These are phyloP conservation scores for Penicillium bialowiezense DNA, from an alignment of 495 filamentous ascomycete genomes.

Conservation along the genomic window DNA sequence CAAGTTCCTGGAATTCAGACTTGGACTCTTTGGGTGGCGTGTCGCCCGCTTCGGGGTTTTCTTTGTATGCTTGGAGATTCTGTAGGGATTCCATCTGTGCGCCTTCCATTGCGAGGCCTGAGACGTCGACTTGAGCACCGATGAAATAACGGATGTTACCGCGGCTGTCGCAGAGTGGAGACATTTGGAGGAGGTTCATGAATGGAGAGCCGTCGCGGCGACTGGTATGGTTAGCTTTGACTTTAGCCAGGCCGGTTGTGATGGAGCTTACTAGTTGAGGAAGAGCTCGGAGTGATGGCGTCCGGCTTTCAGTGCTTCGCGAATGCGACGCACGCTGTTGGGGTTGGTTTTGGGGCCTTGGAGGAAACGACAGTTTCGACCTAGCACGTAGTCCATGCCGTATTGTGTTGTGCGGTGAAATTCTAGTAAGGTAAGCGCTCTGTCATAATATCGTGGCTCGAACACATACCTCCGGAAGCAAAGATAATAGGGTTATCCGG, in stretches of 20 bases:
- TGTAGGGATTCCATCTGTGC: slow-evolving; percentile 54
- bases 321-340: slow-evolving; percentile 52
- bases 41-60: background rate
- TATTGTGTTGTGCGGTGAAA: slow-evolving; percentile 62
- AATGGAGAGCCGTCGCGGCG: slow-evolving; percentile 61
- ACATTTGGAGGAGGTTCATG: slow-evolving; percentile 60
- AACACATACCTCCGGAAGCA: slow-evolving; percentile 63
- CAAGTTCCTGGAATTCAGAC: slow-evolving; percentile 51
- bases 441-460: background rate
- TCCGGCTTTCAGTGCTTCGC: slow-evolving; percentile 53
- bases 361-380: slow-evolving; percentile 60
- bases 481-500: slow-evolving; percentile 76
- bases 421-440: slow-evolving; percentile 25
- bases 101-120: slow-evolving; percentile 51
- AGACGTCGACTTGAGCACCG: slow-evolving; percentile 57
- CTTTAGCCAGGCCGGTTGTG: too few relatives aligned
- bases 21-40: slow-evolving; percentile 7
- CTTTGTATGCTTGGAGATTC: slow-evolving; percentile 24
- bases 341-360: slow-evolving; percentile 56
- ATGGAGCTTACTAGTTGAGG: slow-evolving; percentile 59
- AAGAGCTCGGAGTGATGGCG: slow-evolving; percentile 65
- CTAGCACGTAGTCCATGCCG: slow-evolving; percentile 54
- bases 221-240: slow-evolving; percentile 23
- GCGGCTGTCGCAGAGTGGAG: slow-evolving; percentile 56
- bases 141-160: slow-evolving; percentile 57